These are phyloP conservation scores for Passiflora organensis DNA, from an alignment of 345 rosid genomes.

Conservation along the genomic window DNA sequence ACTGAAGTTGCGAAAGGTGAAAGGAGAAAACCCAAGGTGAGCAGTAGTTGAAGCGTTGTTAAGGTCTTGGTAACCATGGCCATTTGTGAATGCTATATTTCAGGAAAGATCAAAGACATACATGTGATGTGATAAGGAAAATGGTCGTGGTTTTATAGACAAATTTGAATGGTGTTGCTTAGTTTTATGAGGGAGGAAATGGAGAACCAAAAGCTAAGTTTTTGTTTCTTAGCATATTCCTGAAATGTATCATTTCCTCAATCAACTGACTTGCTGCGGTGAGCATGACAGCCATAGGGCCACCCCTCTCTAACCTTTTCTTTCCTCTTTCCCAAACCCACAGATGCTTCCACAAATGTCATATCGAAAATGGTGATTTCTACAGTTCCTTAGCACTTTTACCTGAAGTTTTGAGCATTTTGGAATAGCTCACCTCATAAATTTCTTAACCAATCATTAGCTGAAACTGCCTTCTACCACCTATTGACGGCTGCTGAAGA, in stretches of 20 bases:
- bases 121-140: background rate
- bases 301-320: background rate
- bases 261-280: background rate
- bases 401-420: background rate
- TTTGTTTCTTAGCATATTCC: conserved; percentile 5
- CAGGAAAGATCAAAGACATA: background rate
- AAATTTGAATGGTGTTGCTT: conserved; percentile 17
- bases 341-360: background rate
- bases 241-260: background rate
- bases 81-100: background rate
- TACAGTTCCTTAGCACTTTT: background rate
- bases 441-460: no score
- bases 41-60: conserved; percentile 2
- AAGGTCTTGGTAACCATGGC: conserved; percentile 17
- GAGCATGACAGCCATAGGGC: no score
- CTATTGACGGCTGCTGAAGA: no score
- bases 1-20: conserved; percentile 18
- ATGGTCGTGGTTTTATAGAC: conserved; percentile 8
- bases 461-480: no score
- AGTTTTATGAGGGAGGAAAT: conserved; percentile 11
- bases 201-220: conserved; percentile 19
- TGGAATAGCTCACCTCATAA: no score
- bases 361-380: background rate
- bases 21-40: conserved; percentile 1
- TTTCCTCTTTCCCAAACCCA: background rate